Conservation (phyloP, 768 basidiomycete genomes). For the Xerocomellus chrysenteron region DNA sequence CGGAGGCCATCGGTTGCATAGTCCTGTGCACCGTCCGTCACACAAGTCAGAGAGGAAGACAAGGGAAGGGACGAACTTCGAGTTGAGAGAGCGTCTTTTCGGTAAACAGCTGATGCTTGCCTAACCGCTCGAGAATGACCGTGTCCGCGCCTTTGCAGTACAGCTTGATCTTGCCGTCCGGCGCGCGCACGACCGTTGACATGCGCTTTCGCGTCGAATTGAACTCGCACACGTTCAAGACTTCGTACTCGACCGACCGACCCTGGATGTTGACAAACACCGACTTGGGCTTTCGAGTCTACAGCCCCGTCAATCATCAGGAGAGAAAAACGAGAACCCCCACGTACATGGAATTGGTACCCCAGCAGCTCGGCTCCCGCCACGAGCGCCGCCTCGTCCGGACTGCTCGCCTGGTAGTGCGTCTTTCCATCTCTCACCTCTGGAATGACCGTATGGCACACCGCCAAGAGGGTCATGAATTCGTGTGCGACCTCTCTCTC, state of each 20-base stretch:
- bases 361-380: constrained; percentile 90
- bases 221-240: constrained; percentile 98
- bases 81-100: constrained; percentile 88
- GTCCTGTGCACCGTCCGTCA: constrained; percentile 48
- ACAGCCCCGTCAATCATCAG: not conserved
- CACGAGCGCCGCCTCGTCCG: constrained; percentile 96
- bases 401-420: constrained; percentile 93
- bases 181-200: constrained; percentile 89
- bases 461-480: constrained; percentile 81
- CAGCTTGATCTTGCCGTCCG: constrained; percentile 89
- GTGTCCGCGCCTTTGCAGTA: constrained; percentile 98
- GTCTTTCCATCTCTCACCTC: constrained; percentile 89
- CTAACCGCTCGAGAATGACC: constrained; percentile 92
- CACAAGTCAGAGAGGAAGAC: not conserved
- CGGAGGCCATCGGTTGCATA: constrained; percentile 97
- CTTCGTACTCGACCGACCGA: constrained; percentile 73
- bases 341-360: constrained; percentile 88
- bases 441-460: constrained; percentile 98
- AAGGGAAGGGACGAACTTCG: constrained; percentile 55
- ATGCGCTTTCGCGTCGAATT: constrained; percentile 97
- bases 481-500: constrained; percentile 61
- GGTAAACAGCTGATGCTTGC: constrained; percentile 76
- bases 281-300: constrained; percentile 96
- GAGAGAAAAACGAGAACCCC: not conserved
- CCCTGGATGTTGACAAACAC: constrained; percentile 86